Evolutionary conservation across 345 rosid species (phyloP).

Genomic region (Nephelium lappaceum): DNA sequence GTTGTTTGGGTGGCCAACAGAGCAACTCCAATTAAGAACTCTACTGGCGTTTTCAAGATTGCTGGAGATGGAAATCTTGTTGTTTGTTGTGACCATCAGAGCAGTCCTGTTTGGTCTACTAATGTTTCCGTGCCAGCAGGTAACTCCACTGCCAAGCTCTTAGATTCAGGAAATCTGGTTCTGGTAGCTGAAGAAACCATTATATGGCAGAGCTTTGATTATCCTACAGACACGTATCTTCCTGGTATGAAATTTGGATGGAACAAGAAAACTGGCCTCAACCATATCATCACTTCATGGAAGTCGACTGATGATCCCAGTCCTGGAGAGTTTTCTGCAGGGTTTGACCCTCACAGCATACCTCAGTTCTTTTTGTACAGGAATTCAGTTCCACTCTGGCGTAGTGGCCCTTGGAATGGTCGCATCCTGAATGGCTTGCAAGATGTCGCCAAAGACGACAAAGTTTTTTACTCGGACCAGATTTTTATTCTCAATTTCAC

Average conservation of each 20-base stretch:
- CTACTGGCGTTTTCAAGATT: slow-evolving; percentile 47
- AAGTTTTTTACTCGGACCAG: too few species aligned
- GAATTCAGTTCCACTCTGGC: slow-evolving; percentile 37
- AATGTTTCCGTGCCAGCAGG: slow-evolving; percentile 27
- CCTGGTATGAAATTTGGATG: slow-evolving; percentile 42
- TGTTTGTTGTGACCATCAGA: slow-evolving; percentile 16
- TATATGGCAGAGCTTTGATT: slow-evolving; percentile 75
- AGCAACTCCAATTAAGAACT: slow-evolving; percentile 48
- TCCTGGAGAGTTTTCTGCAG: slow-evolving; percentile 40
- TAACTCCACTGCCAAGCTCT: slow-evolving; percentile 21
- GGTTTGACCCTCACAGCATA: slow-evolving; percentile 45
- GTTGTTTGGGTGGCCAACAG: slow-evolving; percentile 91
- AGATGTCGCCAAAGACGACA: too few species aligned
- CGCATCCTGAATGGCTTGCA: slow-evolving; percentile 67
- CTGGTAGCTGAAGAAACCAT: slow-evolving; percentile 32
- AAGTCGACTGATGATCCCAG: slow-evolving; percentile 52
- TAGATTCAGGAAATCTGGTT: slow-evolving; percentile 73
- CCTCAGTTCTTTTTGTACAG: slow-evolving; percentile 51
- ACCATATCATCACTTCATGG: slow-evolving; percentile 55
- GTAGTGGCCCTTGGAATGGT: slow-evolving; percentile 68
- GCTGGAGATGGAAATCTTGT: slow-evolving; percentile 44
- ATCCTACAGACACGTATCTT: slow-evolving; percentile 61
- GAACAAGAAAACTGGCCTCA: slow-evolving; percentile 25
- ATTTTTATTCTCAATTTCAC: not conserved
- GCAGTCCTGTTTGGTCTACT: slow-evolving; percentile 53